phyloP scores from a whole-genome alignment of 2,329 filamentous ascomycete species.

The Penicillium sclerotigenum region DNA sequence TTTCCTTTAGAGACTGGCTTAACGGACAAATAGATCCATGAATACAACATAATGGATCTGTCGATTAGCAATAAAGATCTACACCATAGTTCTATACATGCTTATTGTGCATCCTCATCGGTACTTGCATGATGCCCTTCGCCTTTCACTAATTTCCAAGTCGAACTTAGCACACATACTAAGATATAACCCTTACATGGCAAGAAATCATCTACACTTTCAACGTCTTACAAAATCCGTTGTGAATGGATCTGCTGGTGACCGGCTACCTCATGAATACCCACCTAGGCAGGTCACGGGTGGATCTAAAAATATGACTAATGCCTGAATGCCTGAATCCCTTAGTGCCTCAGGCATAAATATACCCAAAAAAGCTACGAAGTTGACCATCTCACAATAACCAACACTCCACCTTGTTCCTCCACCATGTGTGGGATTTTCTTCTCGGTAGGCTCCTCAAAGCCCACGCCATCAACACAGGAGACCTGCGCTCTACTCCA shows the following conservation, averaged over 20 bases:
- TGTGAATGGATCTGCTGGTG: neutral
- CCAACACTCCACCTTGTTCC: neutral
- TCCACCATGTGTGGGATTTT: slow-evolving; percentile 51
- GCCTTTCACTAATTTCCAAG: neutral
- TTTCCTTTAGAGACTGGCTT: too few relatives aligned
- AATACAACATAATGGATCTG: too few relatives aligned
- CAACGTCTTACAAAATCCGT: neutral
- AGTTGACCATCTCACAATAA: neutral
- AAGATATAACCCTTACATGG: fast-evolving
- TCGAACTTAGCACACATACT: neutral
- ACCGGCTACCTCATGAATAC: neutral
- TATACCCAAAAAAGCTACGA: slow-evolving; percentile 6
- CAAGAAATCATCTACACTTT: neutral
- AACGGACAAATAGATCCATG: neutral
- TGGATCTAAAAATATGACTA: slow-evolving; percentile 16
- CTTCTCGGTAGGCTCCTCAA: slow-evolving; percentile 45
- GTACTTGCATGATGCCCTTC: neutral
- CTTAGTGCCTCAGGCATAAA: slow-evolving; percentile 10
- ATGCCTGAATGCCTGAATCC: slow-evolving; percentile 8
- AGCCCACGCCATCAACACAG: slow-evolving; percentile 30
- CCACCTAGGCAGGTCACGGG: neutral
- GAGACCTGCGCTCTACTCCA: slow-evolving; percentile 35
- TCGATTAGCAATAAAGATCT: neutral
- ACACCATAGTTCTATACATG: neutral
- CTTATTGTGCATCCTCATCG: neutral